Base-by-base conservation (phyloP, 371 early-diverging fungal genomes). In the Smittium culicis region DNA sequence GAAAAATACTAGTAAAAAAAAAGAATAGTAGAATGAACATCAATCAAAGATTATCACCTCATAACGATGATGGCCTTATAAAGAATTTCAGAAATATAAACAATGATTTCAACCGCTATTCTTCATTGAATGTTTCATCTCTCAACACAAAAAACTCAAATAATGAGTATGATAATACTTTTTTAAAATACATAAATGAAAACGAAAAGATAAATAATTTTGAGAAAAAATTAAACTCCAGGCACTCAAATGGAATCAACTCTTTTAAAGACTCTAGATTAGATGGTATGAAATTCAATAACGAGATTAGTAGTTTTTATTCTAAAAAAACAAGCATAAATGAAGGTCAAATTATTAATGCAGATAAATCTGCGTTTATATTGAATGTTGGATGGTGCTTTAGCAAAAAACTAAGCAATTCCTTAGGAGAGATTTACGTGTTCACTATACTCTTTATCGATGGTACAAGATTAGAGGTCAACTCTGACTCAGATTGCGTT, bases 371-470 rank as follows among this genome's bases (percentile, higher is more conserved):
- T 28, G 30, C 54, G 30, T 45, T 25, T 1, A 3, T 61, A 27
- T 35, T 35, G 16, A 60, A 63, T 14, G 32, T 61, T 54, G 67
- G 56, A 1, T 68, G 62, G 67, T 64, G 1, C 64, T 61, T 25
- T 64, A 68, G 35, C 56, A 56, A 55, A 63, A 1, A 68, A 70
- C 32, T 60, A 64, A 45, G 20, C 20, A 11, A 5, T 20, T 20
- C 5, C 11, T 64, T 63, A 0, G 66, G 68, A 1, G 76, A 72
- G 16, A 67, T 69, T 35, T 67, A 62, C 35, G 34, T 60, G 0
- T 68, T 75, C 8, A 67, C 72, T 17, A 68, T 75, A 27, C 66
- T 75, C 54, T 75, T 75, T 57, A 67, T 61, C 59, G 75, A 75
- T 34, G 75, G 75, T 24, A 71, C 63, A 2, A 63, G n/a, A n/a